Base-by-base conservation (phyloP, 345 rosid genomes). In the Lumnitzera littorea region DNA sequence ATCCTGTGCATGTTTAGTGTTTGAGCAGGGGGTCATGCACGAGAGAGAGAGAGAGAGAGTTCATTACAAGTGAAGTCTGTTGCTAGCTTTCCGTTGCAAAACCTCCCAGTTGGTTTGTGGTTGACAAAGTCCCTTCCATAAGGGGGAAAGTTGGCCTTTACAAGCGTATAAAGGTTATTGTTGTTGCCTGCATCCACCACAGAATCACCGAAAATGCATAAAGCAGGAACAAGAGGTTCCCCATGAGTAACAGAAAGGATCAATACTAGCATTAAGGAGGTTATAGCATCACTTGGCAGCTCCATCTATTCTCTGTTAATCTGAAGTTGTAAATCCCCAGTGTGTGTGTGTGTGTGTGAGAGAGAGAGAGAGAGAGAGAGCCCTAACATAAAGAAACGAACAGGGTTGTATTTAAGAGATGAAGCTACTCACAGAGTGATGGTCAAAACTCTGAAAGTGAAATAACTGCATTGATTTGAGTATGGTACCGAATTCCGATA, bases 101-200 rank as follows among this genome's bases (percentile, higher is more conserved):
- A 92, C 69, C 98, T 80, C 70, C 96, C 96, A 3, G 96, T 89
- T 49, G 98, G 88, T 46, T 6, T 70, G 71, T 81, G 94, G 67
- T 61, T 65, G 64, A 72, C 73, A 53, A 85, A 92, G 67, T 92
- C 98, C 74, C 98, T 78, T 65, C 98, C 98, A 51, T 87, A 92
- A 24, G 98, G 98, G 63, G 82, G 96, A 71, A 92, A 89, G 69
- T 89, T 85, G 55, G 96, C 86, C 72, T 79, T 89, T 63, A 85
- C 67, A 5, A 76, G 25, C 47, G 96, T 87, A 59, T 47, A 62
- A 56, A 85, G 79, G 73, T 86, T 60, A 73, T 92, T 89, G 71
- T 92, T 89, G 77, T 92, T 92, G 24, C 98, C 98, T 41, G 68
- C 96, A 69, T 92, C 98, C 62, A 83, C 89, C 50, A 87, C 77